These are phyloP conservation scores for Coniella vitis DNA, from an alignment of 2,329 filamentous ascomycete genomes.

Conservation along the genomic window DNA sequence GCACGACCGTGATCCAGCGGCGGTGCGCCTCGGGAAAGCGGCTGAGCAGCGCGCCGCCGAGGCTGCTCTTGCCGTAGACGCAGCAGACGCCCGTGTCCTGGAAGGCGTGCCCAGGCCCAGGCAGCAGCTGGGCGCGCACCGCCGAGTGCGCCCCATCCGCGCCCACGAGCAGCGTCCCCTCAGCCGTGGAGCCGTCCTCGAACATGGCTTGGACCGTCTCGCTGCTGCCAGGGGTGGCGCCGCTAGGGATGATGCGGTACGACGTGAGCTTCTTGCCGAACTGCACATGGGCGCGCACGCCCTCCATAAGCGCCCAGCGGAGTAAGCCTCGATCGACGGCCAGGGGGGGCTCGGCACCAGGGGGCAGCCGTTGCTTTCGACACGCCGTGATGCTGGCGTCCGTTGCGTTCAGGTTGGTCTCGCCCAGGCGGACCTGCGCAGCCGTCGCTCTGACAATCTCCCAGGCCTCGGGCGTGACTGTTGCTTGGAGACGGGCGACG, in stretches of 20 bases:
- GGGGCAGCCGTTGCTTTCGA: background rate
- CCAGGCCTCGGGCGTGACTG: background rate
- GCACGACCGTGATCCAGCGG: constrained; percentile 4
- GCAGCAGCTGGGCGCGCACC: background rate
- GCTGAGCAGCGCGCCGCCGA: background rate
- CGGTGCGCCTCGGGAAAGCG: background rate
- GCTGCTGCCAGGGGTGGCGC: background rate
- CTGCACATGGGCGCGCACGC: background rate
- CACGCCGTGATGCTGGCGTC: background rate
- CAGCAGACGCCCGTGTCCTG: background rate
- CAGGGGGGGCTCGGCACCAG: background rate
- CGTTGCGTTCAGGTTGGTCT: background rate
- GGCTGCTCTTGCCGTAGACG: constrained; percentile 1
- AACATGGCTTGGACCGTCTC: background rate
- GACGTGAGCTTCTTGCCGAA: background rate
- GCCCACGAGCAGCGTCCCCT: constrained; percentile 1
- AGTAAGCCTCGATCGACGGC: background rate
- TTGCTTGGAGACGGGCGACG: background rate
- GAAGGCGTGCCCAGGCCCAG: background rate
- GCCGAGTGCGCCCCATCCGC: constrained; percentile 2
- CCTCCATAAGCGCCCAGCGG: background rate
- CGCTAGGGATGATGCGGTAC: background rate
- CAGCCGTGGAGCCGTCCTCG: background rate
- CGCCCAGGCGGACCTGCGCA: background rate
- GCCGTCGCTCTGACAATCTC: background rate